Evolutionary conservation across 23 red algal species (phyloP), one percentile per base, ranked within the genome.

Genomic region (Gracilariopsis chorda): DNA sequence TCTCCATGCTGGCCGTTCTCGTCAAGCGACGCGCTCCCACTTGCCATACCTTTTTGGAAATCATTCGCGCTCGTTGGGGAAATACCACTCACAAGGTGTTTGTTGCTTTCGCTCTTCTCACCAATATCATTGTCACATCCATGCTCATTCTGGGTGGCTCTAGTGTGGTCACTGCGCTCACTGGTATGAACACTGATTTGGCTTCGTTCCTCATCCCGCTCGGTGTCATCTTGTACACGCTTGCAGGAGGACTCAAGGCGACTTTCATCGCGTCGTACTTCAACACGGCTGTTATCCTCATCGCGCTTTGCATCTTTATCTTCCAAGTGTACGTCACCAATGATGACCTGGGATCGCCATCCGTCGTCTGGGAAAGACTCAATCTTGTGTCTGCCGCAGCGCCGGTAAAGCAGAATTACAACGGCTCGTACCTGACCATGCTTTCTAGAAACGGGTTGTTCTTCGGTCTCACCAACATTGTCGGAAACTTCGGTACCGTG

Each of bases 221-320:
- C 14, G 93, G 93, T 64, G 93, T 95, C 48, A 95, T 95, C 23
- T 47, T 95, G 32, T 95, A 91, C 70, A 95, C 93, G 6, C 35
- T 95, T n/a, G 93, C 93, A 8, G 93, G 93, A 8, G 93, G 93
- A 1, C 93, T 95, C 68, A 95, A 95, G 84, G 93, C 93, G 13
- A 95, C 93, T 0, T 95, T 95, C 51, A 83, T 95, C 12, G 86
- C 93, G 0, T 90, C 86, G 37, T 95, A 95, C 80, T 95, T 95
- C 47, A 90, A 95, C 86, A 95, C 93, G 24, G 93, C 78, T 48
- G 86, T 95, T 43, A 95, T 95, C 40, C 63, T 91, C 33, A 85
- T 90, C 27, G 30, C 86, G 43, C 67, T 95, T 27, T 90, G 83
- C 59, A 90, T 95, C 32, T 95, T 95, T 52, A 88, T 90, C 13